Evolutionary conservation across 805 yeast species (phyloP).

Genomic region (Barnettozyma pratensis): DNA sequence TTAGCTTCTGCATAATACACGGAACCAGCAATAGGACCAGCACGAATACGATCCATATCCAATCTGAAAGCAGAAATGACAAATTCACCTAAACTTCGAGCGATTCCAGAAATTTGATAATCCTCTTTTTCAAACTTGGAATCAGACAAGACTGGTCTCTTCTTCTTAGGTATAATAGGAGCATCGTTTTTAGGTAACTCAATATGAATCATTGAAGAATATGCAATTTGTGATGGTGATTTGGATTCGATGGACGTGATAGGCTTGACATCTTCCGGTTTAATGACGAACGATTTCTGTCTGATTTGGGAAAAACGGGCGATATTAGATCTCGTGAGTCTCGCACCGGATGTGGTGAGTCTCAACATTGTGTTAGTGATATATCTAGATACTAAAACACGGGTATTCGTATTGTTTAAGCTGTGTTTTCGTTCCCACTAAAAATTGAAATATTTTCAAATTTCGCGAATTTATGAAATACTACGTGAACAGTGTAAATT

Average conservation of each 20-base stretch:
- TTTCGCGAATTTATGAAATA: too few relatives aligned
- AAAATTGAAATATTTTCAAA: too few relatives aligned
- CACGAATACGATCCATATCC: constrained; percentile 88
- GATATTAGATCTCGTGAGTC: neutral
- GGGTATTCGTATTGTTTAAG: neutral
- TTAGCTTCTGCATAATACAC: constrained; percentile 83
- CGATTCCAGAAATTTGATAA: constrained; percentile 43
- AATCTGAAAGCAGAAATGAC: constrained; percentile 56
- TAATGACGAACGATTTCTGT: constrained; percentile 3
- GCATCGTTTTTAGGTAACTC: constrained; percentile 26
- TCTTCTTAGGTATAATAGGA: constrained; percentile 29
- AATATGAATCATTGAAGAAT: constrained; percentile 20
- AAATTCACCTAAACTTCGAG: constrained; percentile 58
- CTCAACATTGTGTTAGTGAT: neutral
- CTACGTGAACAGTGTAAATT: too few relatives aligned
- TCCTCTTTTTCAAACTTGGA: constrained; percentile 33
- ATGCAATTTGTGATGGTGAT: constrained; percentile 23
- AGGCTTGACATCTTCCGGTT: constrained; percentile 2
- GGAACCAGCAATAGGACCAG: constrained; percentile 94
- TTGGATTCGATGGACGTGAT: constrained; percentile 2
- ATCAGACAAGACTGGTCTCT: constrained; percentile 30
- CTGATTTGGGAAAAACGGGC: neutral
- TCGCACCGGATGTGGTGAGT: neutral
- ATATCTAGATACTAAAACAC: too few relatives aligned
- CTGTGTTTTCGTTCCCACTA: neutral